A percentile compares a stretch with the other conserved stretches of the same genome.
phyloP scores from a whole-genome alignment of 108 stramenopile genomes.

The Discostella stelligeroides region DNA sequence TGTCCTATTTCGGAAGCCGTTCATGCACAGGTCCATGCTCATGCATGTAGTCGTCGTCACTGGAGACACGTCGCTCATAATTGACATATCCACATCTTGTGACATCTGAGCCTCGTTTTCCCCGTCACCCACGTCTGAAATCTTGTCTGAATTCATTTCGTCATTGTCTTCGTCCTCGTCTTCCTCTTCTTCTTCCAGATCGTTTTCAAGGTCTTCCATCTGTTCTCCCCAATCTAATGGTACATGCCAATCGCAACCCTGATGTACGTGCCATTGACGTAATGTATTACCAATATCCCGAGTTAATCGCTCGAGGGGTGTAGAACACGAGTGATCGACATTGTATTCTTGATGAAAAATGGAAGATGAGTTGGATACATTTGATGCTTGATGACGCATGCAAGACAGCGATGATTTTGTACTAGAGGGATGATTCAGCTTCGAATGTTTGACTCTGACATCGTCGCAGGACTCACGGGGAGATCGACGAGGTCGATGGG shows the following conservation, averaged over 20 bases:
- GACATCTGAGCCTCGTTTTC: not conserved
- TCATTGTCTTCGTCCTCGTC: not conserved
- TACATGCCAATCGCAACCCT: constrained; percentile 79
- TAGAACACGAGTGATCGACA: constrained; percentile 86
- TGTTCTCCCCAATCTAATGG: constrained; percentile 43
- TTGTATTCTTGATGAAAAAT: constrained; percentile 67
- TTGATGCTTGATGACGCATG: constrained; percentile 10
- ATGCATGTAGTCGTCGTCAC: constrained; percentile 16
- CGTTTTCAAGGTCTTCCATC: constrained; percentile 13
- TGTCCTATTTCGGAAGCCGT: constrained; percentile 25
- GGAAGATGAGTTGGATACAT: constrained; percentile 14
- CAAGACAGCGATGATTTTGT: constrained; percentile 3
- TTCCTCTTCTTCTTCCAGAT: not conserved
- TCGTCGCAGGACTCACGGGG: constrained; percentile 3
- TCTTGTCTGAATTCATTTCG: not conserved
- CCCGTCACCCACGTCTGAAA: not conserved
- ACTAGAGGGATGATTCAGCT: constrained; percentile 10
- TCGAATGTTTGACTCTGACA: constrained; percentile 7
- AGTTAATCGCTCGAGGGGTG: constrained; percentile 77
- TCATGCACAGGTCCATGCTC: constrained; percentile 44
- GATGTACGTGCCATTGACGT: constrained; percentile 76
- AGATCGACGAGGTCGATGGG: constrained; percentile 3
- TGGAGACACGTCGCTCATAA: not conserved
- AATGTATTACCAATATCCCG: constrained; percentile 80
- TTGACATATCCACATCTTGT: not conserved